Conservation (phyloP, 768 basidiomycete species). For the Leccinellum rugosiceps region DNA sequence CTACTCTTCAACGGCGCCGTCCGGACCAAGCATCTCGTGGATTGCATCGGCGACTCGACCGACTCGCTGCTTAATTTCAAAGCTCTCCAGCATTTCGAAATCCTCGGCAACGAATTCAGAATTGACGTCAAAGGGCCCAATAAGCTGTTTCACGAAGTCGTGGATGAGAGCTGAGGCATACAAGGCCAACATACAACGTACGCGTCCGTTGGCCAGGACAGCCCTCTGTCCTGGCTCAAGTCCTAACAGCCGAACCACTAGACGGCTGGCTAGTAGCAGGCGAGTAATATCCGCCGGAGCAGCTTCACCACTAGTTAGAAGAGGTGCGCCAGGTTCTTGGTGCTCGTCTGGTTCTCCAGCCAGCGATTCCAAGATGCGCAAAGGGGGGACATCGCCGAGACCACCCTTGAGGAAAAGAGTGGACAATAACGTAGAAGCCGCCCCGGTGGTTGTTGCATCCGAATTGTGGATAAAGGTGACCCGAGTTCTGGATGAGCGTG, state of each 20-base stretch:
- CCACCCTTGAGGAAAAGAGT: slow-evolving; percentile 44
- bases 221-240: slow-evolving; percentile 59
- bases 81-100: slow-evolving; percentile 64
- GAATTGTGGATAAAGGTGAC: slow-evolving; percentile 82
- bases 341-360: slow-evolving; percentile 7
- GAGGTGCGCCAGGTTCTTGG: slow-evolving; percentile 32
- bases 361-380: slow-evolving; percentile 16
- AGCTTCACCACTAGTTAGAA: slow-evolving; percentile 30
- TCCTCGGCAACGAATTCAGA: slow-evolving; percentile 68
- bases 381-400: slow-evolving; percentile 31
- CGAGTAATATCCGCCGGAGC: slow-evolving; percentile 23
- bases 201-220: slow-evolving; percentile 80
- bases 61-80: slow-evolving; percentile 71
- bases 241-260: slow-evolving; percentile 54
- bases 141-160: slow-evolving; percentile 45
- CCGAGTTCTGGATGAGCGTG: slow-evolving; percentile 46
- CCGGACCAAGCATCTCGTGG: slow-evolving; percentile 43
- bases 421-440: slow-evolving; percentile 46
- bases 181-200: slow-evolving; percentile 36
- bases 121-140: slow-evolving; percentile 60
- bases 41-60: slow-evolving; percentile 68
- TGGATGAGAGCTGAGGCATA: slow-evolving; percentile 2
- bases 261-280: slow-evolving; percentile 45
- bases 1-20: slow-evolving; percentile 41
- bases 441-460: slow-evolving; percentile 7